Conservation (phyloP, 192 early-diverging fungal genomes). For the Ambispora gerdemannii region DNA sequence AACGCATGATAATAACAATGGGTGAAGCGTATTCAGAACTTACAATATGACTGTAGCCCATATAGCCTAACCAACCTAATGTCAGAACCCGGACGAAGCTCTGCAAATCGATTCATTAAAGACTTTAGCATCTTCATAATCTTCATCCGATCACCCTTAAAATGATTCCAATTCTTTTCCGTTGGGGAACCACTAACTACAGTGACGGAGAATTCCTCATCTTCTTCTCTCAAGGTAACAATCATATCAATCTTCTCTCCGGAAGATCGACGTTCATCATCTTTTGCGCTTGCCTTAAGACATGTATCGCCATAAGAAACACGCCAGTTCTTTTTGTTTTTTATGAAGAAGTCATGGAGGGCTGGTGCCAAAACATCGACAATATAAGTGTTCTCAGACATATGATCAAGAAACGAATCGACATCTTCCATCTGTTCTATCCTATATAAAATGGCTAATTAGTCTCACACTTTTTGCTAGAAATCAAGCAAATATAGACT, state of each 20-base stretch:
- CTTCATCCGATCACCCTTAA: slow-evolving; percentile 16
- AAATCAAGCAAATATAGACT: slow-evolving; percentile 17
- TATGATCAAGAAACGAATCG: slow-evolving; percentile 13
- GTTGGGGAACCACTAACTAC: slow-evolving; percentile 18
- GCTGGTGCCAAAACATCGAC: neutral
- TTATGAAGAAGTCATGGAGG: slow-evolving; percentile 13
- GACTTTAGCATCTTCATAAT: slow-evolving; percentile 13
- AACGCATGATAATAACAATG: slow-evolving; percentile 20
- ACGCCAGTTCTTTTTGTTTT: slow-evolving; percentile 18
- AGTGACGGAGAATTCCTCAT: slow-evolving; percentile 17
- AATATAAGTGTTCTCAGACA: slow-evolving; percentile 15
- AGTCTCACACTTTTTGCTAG: neutral
- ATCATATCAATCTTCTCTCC: slow-evolving; percentile 18
- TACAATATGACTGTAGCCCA: slow-evolving; percentile 19
- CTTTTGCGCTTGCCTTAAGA: neutral
- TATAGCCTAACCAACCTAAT: slow-evolving; percentile 16
- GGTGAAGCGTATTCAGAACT: slow-evolving; percentile 9
- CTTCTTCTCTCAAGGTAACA: slow-evolving; percentile 10
- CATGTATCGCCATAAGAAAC: slow-evolving; percentile 20
- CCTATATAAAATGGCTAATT: slow-evolving; percentile 22
- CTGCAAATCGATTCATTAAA: slow-evolving; percentile 15
- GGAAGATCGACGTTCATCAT: neutral
- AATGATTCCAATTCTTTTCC: slow-evolving; percentile 23
- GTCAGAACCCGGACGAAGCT: slow-evolving; percentile 4
- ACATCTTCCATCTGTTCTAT: slow-evolving; percentile 3